Conservation (phyloP, 2,329 filamentous ascomycete species). For the Fusarium protoensiforme region DNA sequence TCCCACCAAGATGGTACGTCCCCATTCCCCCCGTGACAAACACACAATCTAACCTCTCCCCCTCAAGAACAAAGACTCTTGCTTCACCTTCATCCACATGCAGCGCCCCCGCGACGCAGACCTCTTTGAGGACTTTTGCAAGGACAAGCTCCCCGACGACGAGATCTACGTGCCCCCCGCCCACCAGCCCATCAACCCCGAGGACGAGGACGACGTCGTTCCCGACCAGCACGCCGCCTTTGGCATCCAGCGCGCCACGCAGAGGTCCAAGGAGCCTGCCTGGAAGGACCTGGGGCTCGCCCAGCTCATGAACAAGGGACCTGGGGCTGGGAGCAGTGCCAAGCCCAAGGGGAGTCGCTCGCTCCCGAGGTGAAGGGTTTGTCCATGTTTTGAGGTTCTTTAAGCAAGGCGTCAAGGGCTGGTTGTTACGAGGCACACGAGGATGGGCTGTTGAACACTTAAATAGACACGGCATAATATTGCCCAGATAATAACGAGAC, state of each 20-base stretch:
- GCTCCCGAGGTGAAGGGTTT: slow-evolving; percentile 28
- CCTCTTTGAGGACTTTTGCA: slow-evolving; percentile 81
- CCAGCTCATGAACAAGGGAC: slow-evolving; percentile 74
- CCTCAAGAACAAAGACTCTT: slow-evolving; percentile 76
- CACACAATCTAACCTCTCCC: slow-evolving; percentile 15
- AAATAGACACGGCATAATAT: slow-evolving; percentile 14
- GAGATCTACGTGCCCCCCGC: slow-evolving; percentile 85
- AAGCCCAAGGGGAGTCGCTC: slow-evolving; percentile 30
- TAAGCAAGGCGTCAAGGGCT: slow-evolving; percentile 20
- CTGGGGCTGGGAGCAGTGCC: slow-evolving; percentile 46
- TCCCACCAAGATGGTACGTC: background rate
- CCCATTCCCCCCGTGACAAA: background rate
- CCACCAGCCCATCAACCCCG: slow-evolving; percentile 84
- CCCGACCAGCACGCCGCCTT: slow-evolving; percentile 90
- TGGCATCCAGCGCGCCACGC: slow-evolving; percentile 84
- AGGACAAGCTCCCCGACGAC: slow-evolving; percentile 76
- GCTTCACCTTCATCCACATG: slow-evolving; percentile 81
- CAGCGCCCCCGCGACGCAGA: slow-evolving; percentile 77
- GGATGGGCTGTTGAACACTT: background rate
- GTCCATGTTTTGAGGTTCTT: background rate
- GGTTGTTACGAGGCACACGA: background rate
- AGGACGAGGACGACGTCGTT: slow-evolving; percentile 90
- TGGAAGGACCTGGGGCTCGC: slow-evolving; percentile 85
- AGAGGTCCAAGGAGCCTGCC: slow-evolving; percentile 74
- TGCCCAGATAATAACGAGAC: slow-evolving; percentile 16